Evolutionary conservation across 805 yeast genomes (phyloP), one percentile per base, ranked within the genome.

Genomic region (Ogataea trehaloabstinens): DNA sequence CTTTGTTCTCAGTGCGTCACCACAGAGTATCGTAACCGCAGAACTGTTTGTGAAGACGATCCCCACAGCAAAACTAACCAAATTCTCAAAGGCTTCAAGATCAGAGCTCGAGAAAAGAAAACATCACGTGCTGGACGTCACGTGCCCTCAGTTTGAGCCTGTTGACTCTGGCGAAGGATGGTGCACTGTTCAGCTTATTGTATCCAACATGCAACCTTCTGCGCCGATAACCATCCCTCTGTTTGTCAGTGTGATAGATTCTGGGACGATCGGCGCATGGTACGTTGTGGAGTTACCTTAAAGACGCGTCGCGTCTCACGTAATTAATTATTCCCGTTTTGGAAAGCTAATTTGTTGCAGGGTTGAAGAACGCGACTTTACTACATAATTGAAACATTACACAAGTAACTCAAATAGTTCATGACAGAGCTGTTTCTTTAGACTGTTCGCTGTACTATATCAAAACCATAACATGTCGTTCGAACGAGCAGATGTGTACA

Each of bases 401-500:
- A n/a, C n/a, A n/a, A n/a, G n/a, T n/a, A n/a, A n/a, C n/a, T n/a
- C n/a, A n/a, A n/a, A n/a, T n/a, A n/a, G n/a, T n/a, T n/a, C n/a
- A n/a, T n/a, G n/a, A n/a, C n/a, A n/a, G n/a, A n/a, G n/a, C n/a
- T n/a, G n/a, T n/a, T n/a, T n/a, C n/a, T n/a, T n/a, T n/a, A n/a
- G n/a, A n/a, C n/a, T n/a, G n/a, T n/a, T n/a, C n/a, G n/a, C n/a
- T n/a, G n/a, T n/a, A n/a, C n/a, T n/a, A n/a, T n/a, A n/a, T n/a
- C 8, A 15, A 27, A 7, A 27, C 30, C 15, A 7, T 11, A 27
- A 27, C 17, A 82, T 82, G 90, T 80, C 89, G 2, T 83, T 76
- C 64, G 89, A 82, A 61, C 73, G 84, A 68, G 76, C 85, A 13
- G 90, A 80, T 40, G 69, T 76, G 3, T 85, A 74, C 55, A 71